Percentiles rank a stretch among this genome's conserved stretches.
These are phyloP conservation scores for Pisolithus microcarpus DNA, from an alignment of 768 basidiomycete species.

Conservation along the genomic window DNA sequence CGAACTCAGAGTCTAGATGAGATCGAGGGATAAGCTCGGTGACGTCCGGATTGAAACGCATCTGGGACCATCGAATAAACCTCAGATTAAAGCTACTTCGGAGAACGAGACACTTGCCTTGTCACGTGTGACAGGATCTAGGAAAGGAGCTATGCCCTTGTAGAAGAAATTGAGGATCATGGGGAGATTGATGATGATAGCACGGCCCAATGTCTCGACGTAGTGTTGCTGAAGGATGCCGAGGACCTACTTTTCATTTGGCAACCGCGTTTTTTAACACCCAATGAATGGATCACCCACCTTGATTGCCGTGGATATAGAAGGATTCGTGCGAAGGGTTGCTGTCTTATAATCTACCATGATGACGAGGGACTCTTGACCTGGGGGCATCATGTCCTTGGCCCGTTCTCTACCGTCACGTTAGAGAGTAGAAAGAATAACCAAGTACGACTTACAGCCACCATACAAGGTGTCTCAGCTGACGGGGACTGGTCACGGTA, in stretches of 20 bases:
- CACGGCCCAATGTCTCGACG: constrained; percentile 80
- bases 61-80: constrained; percentile 33
- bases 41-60: constrained; percentile 85
- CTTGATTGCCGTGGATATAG: constrained; percentile 72
- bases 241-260: constrained; percentile 41
- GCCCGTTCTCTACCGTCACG: constrained; percentile 62
- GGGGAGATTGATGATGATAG: constrained; percentile 77
- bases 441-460: constrained; percentile 51
- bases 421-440: constrained; percentile 4
- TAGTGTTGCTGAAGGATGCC: constrained; percentile 84
- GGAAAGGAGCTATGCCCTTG: constrained; percentile 78
- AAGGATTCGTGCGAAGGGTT: constrained; percentile 77
- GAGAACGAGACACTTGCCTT: constrained; percentile 42
- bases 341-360: constrained; percentile 82
- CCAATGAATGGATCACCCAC: constrained; percentile 22
- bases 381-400: constrained; percentile 80
- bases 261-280: not conserved
- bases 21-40: constrained; percentile 63
- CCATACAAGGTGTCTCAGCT: constrained; percentile 82
- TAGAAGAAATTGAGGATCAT: constrained; percentile 67
- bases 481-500: constrained; percentile 67
- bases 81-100: not conserved
- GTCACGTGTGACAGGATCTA: constrained; percentile 83
- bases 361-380: constrained; percentile 77
- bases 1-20: constrained; percentile 80